Evolutionary conservation across 2,329 filamentous ascomycete species (phyloP), one percentile per base, ranked within the genome.

Genomic region (Ophiostoma himal-ulmi): DNA sequence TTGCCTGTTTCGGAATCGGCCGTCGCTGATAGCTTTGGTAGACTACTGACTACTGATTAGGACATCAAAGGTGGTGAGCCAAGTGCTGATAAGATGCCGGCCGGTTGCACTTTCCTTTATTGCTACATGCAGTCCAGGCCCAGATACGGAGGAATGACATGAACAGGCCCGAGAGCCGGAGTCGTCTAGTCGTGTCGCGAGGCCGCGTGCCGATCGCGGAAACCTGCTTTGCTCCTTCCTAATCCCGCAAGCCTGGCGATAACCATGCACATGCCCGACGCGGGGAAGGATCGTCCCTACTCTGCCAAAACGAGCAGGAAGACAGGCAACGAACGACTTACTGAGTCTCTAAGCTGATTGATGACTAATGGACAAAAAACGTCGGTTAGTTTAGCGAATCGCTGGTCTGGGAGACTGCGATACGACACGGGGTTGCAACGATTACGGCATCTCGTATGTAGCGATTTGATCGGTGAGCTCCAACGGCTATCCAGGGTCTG

Each of bases 1-100:
- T 57, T 57, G n/a, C 52, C 22, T 26, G n/a, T 57, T 57, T 57
- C 52, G 52, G 52, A 57, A 22, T 57, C n/a, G 44, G 17, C 44
- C 44, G 44, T 48, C 17, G 14, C 44, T 48, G 5, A 20, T 48
- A 48, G 44, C 17, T 20, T 5, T 48, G 44, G 17, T 48, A 20
- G 44, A 5, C 30, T 30, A 30, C 30, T 30, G 30, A 6, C 17
- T 48, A 44, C 41, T 44, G 41, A 44, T 44, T 2, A 44, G 17
- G 1, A 17, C 11, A 44, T 44, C 13, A 5, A 44, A 30, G 26
- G 26, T 30, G 41, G 41, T 14, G 37, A 44, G 52, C n/a, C 17
- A n/a, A n/a, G n/a, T 57, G n/a, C 52, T 57, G 52, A 57, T 57
- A 57, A 57, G 52, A 48, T 20, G 52, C 52, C 48, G n/a, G 52